These are phyloP conservation scores for Leccinum sublutescens DNA, from an alignment of 768 basidiomycete genomes.

Conservation along the genomic window DNA sequence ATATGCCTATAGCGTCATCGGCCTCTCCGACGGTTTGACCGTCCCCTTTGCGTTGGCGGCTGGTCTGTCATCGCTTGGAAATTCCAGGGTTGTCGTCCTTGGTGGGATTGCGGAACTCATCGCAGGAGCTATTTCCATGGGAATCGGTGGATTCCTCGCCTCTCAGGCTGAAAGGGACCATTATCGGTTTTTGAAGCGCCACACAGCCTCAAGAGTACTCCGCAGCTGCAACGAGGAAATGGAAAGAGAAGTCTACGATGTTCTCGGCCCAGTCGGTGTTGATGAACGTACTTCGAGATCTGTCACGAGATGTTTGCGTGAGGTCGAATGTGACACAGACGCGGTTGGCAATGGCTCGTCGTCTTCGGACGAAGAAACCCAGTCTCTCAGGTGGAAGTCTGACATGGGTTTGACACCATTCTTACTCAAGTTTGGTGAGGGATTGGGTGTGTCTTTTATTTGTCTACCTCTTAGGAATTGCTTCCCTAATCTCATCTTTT, in stretches of 20 bases:
- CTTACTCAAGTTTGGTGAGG: conserved; percentile 94
- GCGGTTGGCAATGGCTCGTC: conserved; percentile 15
- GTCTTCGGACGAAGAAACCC: conserved; percentile 52
- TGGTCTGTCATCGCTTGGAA: conserved; percentile 84
- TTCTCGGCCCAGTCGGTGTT: conserved; percentile 88
- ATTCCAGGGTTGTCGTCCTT: conserved; percentile 87
- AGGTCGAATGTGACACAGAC: conserved; percentile 53
- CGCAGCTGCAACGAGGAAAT: conserved; percentile 93
- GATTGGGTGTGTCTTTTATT: conserved; percentile 59
- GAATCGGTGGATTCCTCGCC: conserved; percentile 96
- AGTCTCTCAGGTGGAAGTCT: conserved; percentile 61
- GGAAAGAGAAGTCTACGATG: conserved; percentile 89
- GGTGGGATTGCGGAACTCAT: conserved; percentile 96
- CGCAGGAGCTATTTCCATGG: conserved; percentile 97
- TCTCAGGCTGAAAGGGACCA: conserved; percentile 97
- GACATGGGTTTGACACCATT: conserved; percentile 90
- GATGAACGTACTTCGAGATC: conserved; percentile 76
- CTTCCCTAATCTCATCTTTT: neutral
- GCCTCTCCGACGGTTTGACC: conserved; percentile 87
- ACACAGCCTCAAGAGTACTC: conserved; percentile 77
- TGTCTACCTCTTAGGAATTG: neutral
- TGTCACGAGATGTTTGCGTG: conserved; percentile 73
- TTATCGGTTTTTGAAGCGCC: conserved; percentile 74
- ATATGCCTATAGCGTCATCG: conserved; percentile 61
- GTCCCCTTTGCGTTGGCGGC: conserved; percentile 92